Percentiles rank a stretch among this genome's conserved stretches.
Evolutionary conservation across 2,329 filamentous ascomycete genomes (phyloP).

Genomic region (Ophiostoma sp.): DNA sequence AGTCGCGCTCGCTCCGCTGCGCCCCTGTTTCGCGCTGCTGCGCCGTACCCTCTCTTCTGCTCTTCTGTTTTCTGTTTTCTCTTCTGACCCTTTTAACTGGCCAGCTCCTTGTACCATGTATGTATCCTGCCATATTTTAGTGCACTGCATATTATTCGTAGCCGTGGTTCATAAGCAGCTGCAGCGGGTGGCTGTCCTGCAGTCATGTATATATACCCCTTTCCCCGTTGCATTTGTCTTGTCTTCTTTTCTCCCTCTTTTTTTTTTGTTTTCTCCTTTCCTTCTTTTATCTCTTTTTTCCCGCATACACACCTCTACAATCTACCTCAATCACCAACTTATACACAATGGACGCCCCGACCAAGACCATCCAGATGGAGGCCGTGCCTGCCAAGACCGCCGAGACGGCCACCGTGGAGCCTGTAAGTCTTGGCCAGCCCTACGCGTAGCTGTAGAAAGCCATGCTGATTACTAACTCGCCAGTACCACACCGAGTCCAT

Average conservation of each 20-base stretch:
- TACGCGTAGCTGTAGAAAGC: too few relatives aligned
- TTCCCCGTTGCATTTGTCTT: not conserved
- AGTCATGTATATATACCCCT: not conserved
- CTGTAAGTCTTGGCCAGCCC: slow-evolving; percentile 27
- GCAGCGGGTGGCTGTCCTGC: not conserved
- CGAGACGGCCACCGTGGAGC: slow-evolving; percentile 28
- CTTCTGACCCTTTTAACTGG: not conserved
- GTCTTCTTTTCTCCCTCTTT: not conserved
- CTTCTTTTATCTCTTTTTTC: not conserved
- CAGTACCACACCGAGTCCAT: slow-evolving; percentile 29
- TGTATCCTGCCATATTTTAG: too few relatives aligned
- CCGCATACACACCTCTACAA: not conserved
- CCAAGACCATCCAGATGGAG: slow-evolving; percentile 27
- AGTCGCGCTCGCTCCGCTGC: not conserved
- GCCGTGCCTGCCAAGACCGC: slow-evolving; percentile 28
- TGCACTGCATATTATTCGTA: too few relatives aligned
- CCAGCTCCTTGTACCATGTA: not conserved
- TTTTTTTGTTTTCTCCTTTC: not conserved
- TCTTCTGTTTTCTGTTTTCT: not conserved
- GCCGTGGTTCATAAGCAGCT: not conserved
- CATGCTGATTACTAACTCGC: not conserved
- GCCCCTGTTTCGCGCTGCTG: not conserved
- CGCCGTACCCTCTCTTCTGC: not conserved
- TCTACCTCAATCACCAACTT: not conserved
- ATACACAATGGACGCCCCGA: slow-evolving; percentile 27